Evolutionary conservation across 352 stramenopile genomes (phyloP), one percentile per base, ranked within the genome.

Genomic region (Phytopythium helicoides): DNA sequence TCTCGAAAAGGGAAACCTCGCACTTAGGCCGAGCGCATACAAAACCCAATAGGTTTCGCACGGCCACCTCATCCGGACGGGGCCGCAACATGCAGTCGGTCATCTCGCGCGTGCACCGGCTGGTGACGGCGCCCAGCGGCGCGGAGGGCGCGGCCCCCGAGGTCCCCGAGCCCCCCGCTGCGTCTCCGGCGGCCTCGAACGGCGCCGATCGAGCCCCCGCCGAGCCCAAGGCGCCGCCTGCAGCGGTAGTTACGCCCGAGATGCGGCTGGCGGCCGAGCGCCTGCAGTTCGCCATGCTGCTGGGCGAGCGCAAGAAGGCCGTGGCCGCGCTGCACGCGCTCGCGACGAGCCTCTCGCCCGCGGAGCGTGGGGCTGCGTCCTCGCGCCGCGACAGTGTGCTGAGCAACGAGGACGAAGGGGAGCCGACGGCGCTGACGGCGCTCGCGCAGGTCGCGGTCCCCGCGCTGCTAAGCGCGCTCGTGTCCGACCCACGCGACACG

Each of bases 401-500:
- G 19, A 19, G 15, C 37, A 11, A 22, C 3, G 22, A n/a, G 34
- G 40, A 34, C 22, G 19, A 23, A 14, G 52, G 58, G 1, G 16
- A 52, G 25, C 66, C 61, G 39, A 52, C 57, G 44, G 56, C 75
- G 33, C 72, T 87, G 54, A 66, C 68, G 5, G 64, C 60, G 21
- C 68, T 90, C 0, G 75, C 66, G 2, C 22, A 65, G 1, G 60
- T 68, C 3, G 62, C 76, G 19, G 68, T 85, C 7, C 82, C 82
- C 1, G 72, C 63, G 3, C 60, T 90, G 6, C 60, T 93, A 26
- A 71, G 64, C 16, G 82, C 82, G 3, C 53, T 93, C 12, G 65
- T 86, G 23, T 87, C 82, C 21, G 82, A 93, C 41, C 82, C 82
- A 28, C 62, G 82, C 49, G 82, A 93, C 52, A 89, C 80, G n/a